Base-by-base conservation (phyloP, 2,329 filamentous ascomycete genomes). In the Arthrobotrys entomopaga region DNA sequence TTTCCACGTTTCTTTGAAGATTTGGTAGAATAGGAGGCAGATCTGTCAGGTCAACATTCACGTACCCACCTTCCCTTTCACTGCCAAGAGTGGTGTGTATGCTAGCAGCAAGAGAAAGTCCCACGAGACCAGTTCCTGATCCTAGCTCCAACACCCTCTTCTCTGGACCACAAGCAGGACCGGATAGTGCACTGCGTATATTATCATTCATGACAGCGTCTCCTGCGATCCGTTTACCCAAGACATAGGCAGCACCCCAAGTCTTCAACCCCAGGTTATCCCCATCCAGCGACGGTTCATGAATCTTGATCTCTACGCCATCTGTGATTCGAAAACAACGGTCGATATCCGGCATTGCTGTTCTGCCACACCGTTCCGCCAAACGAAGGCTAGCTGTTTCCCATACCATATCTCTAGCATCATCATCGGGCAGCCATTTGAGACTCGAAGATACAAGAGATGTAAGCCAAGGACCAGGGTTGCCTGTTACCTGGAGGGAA, bases 241-340 rank as follows among this genome's bases (percentile, higher is more conserved):
- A 87, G 1, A 96, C 86, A 79, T 93, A 96, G 0, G 93, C 94
- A 0, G 93, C 94, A 0, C 91, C 92, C 95, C 95, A 98, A 0
- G 95, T 99, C 82, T 99, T 98, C 81, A 96, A 86, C 0, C 95
- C 95, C 16, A 98, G 84, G 71, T 91, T 91, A 81, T 97, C 94
- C 5, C 91, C 91, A 0, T 92, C 96, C 65, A 98, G 84, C 0
- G 93, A 89, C 1, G 95, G 95, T 80, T 99, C 95, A 66, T 92
- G 87, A 43, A 99, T 88, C 40, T 86, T 85, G 58, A 99, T 83
- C 53, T 74, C 78, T 15, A 69, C 56, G 2, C 79, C 78, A 3
- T 78, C 77, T 24, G 87, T 85, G 48, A 91, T 87, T 6, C 78
- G 81, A 80, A 91, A 91, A 10, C 82, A 83, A 48, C 89, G 84